phyloP scores from a whole-genome alignment of 2,329 filamentous ascomycete genomes.

The Claviceps lovelessii region DNA sequence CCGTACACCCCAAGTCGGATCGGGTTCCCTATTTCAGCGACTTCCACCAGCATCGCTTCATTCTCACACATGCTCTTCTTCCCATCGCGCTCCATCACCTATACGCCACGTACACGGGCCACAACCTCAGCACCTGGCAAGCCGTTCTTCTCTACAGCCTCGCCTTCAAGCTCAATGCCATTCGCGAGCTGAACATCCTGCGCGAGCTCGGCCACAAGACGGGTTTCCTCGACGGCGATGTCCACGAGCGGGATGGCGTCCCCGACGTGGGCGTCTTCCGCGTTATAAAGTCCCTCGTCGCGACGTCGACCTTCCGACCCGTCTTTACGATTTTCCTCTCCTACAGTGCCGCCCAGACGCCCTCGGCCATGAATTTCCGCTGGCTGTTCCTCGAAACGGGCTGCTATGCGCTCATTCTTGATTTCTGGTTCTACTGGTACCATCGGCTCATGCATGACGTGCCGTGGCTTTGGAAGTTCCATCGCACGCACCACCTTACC shows the following conservation, averaged over 20 bases:
- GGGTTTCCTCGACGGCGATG: slow-evolving; percentile 5
- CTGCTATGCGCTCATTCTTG: slow-evolving; percentile 1
- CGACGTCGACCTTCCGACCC: slow-evolving; percentile 2
- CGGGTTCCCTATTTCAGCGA: slow-evolving; percentile 3
- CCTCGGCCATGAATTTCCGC: not conserved
- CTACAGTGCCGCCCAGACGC: not conserved
- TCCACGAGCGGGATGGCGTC: slow-evolving; percentile 5
- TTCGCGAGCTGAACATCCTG: slow-evolving; percentile 3
- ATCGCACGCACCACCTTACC: slow-evolving; percentile 5
- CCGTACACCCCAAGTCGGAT: slow-evolving; percentile 4
- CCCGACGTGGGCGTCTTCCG: slow-evolving; percentile 3
- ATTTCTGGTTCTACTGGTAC: slow-evolving; percentile 7
- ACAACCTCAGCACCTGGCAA: slow-evolving; percentile 4
- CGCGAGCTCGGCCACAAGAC: slow-evolving; percentile 1
- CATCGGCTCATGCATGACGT: slow-evolving; percentile 6
- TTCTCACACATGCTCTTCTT: slow-evolving; percentile 4
- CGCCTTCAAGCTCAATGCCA: slow-evolving; percentile 4
- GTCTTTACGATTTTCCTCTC: slow-evolving; percentile 3
- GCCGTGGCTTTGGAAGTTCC: slow-evolving; percentile 3
- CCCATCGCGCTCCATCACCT: slow-evolving; percentile 4
- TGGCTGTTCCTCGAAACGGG: slow-evolving; percentile 1
- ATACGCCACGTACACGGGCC: slow-evolving; percentile 3
- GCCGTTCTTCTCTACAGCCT: slow-evolving; percentile 3
- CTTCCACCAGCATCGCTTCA: slow-evolving; percentile 5
- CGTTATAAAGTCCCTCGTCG: slow-evolving; percentile 1